Conservation (phyloP, 2,329 filamentous ascomycete genomes). For the Aureobasidium sp. region DNA sequence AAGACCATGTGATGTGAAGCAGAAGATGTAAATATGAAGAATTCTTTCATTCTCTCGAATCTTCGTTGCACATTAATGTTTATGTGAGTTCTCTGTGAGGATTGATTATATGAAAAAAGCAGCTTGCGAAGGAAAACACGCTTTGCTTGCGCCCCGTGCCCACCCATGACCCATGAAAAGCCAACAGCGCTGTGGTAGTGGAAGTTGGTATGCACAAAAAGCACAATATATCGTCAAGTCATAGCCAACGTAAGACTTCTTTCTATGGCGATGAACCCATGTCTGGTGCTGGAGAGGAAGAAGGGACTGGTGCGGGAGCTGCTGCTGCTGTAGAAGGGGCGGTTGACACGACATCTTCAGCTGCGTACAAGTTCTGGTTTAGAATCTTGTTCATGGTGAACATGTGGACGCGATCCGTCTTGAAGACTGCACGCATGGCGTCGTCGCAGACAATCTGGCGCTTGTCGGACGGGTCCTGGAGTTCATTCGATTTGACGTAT, state of each 20-base stretch:
- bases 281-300: not conserved
- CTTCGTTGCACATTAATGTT: not conserved
- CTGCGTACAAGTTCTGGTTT: slow-evolving; percentile 78
- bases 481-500: slow-evolving; percentile 79
- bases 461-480: slow-evolving; percentile 87
- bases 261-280: not conserved
- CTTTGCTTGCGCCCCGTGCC: not conserved
- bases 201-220: not conserved
- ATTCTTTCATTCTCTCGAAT: not conserved
- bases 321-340: not conserved
- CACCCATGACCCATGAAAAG: not conserved
- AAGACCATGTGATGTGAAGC: too few relatives aligned
- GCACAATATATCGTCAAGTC: not conserved
- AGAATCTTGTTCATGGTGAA: slow-evolving; percentile 99
- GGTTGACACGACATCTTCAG: slow-evolving; percentile 53
- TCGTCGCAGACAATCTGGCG: slow-evolving; percentile 92
- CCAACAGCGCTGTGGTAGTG: not conserved
- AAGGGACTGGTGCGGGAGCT: not conserved
- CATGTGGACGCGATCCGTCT: slow-evolving; percentile 88
- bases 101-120: not conserved
- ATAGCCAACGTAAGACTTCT: not conserved
- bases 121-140: not conserved
- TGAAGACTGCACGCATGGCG: slow-evolving; percentile 85
- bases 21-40: too few relatives aligned
- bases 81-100: too few relatives aligned